Conservation (phyloP, 768 basidiomycete species). For the Flagelloscypha sp. region DNA sequence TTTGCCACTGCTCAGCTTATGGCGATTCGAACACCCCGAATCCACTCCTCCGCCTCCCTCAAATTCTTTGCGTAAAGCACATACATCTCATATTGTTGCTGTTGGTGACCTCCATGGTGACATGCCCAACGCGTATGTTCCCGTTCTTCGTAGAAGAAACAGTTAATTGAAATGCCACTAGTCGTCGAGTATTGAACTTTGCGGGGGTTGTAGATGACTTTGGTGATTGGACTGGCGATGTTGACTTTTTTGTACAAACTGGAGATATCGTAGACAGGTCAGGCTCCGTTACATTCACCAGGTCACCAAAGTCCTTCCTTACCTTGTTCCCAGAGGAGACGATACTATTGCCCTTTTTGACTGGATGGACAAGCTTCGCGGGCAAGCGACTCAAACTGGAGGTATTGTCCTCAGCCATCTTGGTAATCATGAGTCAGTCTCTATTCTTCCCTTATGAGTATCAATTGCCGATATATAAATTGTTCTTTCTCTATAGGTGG, state of each 20-base stretch:
- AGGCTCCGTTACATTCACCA: slow-evolving; percentile 14
- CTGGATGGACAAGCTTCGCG: slow-evolving; percentile 79
- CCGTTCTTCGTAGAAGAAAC: no score
- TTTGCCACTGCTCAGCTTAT: no score
- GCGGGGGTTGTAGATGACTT: slow-evolving; percentile 64
- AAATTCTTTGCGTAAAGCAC: no score
- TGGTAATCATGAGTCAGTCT: slow-evolving; percentile 97
- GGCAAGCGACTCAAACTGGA: slow-evolving; percentile 59
- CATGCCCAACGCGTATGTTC: slow-evolving; percentile 72
- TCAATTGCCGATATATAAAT: no score
- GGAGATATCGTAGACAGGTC: slow-evolving; percentile 93
- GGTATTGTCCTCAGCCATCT: slow-evolving; percentile 71
- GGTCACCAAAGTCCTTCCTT: not conserved
- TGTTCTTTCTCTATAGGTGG: no score
- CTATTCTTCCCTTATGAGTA: no score
- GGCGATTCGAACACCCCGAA: no score
- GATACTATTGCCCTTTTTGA: slow-evolving; percentile 82
- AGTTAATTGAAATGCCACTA: no score
- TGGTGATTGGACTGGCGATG: slow-evolving; percentile 74
- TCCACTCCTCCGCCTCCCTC: no score
- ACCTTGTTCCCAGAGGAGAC: slow-evolving; percentile 53
- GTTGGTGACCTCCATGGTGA: slow-evolving; percentile 94
- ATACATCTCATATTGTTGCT: slow-evolving; percentile 62
- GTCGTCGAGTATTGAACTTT: slow-evolving; percentile 69
- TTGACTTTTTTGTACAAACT: slow-evolving; percentile 88